These are phyloP conservation scores for Lentinus brumalis DNA, from an alignment of 768 basidiomycete species.

Conservation along the genomic window DNA sequence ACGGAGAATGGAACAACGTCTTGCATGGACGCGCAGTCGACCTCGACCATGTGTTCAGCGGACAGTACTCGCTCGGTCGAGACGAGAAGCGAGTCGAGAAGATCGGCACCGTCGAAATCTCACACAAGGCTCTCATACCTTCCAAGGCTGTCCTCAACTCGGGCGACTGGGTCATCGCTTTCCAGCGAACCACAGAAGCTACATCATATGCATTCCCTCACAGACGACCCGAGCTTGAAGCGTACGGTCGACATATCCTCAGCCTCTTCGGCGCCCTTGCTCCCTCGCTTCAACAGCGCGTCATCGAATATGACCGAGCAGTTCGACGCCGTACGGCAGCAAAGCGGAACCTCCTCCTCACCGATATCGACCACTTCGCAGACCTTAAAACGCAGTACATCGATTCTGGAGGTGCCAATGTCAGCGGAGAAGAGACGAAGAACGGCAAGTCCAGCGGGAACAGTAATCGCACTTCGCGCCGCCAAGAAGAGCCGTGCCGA, in stretches of 20 bases:
- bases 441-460: not conserved
- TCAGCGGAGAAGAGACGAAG: not conserved
- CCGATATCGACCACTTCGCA: slow-evolving; percentile 22
- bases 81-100: no score
- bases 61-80: no score
- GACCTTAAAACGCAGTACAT: slow-evolving; percentile 9
- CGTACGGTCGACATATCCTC: slow-evolving; percentile 31
- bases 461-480: not conserved
- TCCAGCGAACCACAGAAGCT: slow-evolving; percentile 18
- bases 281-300: not conserved
- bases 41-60: no score
- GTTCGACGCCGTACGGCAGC: slow-evolving; percentile 28
- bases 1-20: no score
- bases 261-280: slow-evolving; percentile 28
- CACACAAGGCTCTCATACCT: slow-evolving; percentile 8
- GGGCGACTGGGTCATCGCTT: slow-evolving; percentile 31
- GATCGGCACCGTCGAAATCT: slow-evolving; percentile 24
- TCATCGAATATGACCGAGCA: slow-evolving; percentile 37
- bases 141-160: slow-evolving; percentile 18
- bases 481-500: slow-evolving; percentile 19
- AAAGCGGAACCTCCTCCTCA: slow-evolving; percentile 21
- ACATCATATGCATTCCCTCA: slow-evolving; percentile 31
- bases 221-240: slow-evolving; percentile 26
- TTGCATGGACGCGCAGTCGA: no score
- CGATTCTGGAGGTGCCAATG: not conserved